These are phyloP conservation scores for Hyaloscypha variabilis DNA, from an alignment of 495 filamentous ascomycete genomes.

Conservation along the genomic window DNA sequence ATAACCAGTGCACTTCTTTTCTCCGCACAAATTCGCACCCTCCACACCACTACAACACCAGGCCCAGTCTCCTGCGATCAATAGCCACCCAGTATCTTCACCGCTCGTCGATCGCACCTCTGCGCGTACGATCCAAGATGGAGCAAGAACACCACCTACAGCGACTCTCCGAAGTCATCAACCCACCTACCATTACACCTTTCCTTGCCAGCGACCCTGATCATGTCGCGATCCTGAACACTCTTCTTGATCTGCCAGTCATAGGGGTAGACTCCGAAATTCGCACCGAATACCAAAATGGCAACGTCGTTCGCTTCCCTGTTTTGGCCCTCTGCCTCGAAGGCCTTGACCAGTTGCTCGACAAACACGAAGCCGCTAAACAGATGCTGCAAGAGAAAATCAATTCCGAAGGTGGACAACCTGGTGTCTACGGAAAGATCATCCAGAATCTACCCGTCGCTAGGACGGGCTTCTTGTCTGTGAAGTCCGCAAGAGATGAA, in stretches of 20 bases:
- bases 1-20: neutral
- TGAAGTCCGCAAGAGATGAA: neutral
- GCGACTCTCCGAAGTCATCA: neutral
- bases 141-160: neutral
- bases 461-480: neutral
- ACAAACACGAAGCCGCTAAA: neutral
- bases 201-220: neutral
- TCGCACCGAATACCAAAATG: neutral
- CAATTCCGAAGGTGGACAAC: neutral
- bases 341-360: neutral
- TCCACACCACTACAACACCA: neutral
- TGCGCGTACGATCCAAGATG: neutral
- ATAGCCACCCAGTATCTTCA: too few species aligned
- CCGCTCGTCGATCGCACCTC: neutral
- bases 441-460: neutral
- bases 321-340: neutral
- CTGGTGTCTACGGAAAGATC: neutral
- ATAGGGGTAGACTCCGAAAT: neutral
- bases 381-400: neutral
- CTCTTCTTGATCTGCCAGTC: neutral
- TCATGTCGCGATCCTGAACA: neutral
- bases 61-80: too few species aligned
- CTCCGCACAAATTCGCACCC: neutral
- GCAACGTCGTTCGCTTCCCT: neutral
- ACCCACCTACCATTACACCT: neutral